phyloP scores from a whole-genome alignment of 2,329 filamentous ascomycete genomes.

The Pseudogymnoascus sp. region DNA sequence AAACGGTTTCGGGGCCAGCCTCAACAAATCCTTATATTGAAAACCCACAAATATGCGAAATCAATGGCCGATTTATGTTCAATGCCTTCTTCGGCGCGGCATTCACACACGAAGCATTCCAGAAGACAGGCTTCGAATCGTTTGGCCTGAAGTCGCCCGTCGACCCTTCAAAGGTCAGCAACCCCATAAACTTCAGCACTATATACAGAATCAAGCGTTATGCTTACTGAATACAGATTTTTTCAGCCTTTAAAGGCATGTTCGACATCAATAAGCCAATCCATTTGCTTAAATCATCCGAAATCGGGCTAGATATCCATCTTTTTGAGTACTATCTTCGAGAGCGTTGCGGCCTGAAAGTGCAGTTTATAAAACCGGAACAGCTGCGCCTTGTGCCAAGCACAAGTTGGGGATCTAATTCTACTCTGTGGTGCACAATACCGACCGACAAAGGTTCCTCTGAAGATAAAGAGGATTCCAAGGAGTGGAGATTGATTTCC shows the following conservation, averaged over 20 bases:
- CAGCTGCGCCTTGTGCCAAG: slow-evolving; percentile 9
- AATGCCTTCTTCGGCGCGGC: slow-evolving; percentile 10
- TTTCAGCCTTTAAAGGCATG: not conserved
- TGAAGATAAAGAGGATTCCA: not conserved
- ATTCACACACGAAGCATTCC: slow-evolving; percentile 11
- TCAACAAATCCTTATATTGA: not conserved
- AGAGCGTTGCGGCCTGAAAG: not conserved
- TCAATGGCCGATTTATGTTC: slow-evolving; percentile 12
- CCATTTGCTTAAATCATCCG: slow-evolving; percentile 10
- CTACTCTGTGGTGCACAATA: slow-evolving; percentile 1
- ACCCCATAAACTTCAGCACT: not conserved
- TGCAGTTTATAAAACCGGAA: slow-evolving; percentile 1
- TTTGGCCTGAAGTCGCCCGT: slow-evolving; percentile 7
- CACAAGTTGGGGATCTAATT: not conserved
- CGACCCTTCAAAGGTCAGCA: not conserved
- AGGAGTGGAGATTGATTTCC: slow-evolving; percentile 4
- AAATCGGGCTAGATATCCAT: slow-evolving; percentile 11
- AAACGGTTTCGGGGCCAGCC: not conserved
- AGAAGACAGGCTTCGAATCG: not conserved
- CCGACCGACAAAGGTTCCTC: not conserved
- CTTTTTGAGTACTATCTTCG: slow-evolving; percentile 7
- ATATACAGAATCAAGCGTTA: not conserved
- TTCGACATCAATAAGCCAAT: slow-evolving; percentile 2
- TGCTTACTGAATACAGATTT: not conserved
- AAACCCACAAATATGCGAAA: slow-evolving; percentile 11